Conservation (phyloP, 352 stramenopile genomes). For the Phytophthora hybrid region DNA sequence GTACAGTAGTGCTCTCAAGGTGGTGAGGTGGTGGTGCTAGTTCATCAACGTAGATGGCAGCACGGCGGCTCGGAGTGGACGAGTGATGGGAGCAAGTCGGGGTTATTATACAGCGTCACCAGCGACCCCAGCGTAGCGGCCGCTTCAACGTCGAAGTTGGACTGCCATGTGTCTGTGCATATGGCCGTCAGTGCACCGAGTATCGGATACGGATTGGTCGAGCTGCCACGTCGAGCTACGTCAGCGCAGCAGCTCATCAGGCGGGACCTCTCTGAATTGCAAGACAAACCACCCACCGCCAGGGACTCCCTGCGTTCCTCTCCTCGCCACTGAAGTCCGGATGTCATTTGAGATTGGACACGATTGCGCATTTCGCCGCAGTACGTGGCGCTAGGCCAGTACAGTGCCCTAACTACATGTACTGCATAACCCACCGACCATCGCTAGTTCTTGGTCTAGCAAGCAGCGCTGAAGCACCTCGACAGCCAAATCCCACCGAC, state of each 20-base stretch:
- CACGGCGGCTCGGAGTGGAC: neutral
- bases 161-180: neutral
- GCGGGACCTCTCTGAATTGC: neutral
- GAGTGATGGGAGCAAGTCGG: neutral
- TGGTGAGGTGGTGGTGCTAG: neutral
- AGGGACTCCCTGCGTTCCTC: neutral
- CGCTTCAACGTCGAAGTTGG: slow-evolving; percentile 31
- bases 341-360: neutral
- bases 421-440: no score
- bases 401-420: no score
- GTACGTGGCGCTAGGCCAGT: neutral
- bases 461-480: no score
- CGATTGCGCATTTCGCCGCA: neutral
- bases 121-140: neutral
- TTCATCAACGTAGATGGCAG: neutral
- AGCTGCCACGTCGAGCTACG: slow-evolving; percentile 25
- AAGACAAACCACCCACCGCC: no score
- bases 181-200: slow-evolving; percentile 22
- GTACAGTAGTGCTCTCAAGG: neutral
- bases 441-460: no score
- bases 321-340: neutral
- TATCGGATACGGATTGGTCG: neutral
- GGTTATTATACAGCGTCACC: no score
- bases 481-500: no score
- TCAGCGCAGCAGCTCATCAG: slow-evolving; percentile 12